phyloP scores from a whole-genome alignment of 306 rosid genomes.

The Vicia faba region DNA sequence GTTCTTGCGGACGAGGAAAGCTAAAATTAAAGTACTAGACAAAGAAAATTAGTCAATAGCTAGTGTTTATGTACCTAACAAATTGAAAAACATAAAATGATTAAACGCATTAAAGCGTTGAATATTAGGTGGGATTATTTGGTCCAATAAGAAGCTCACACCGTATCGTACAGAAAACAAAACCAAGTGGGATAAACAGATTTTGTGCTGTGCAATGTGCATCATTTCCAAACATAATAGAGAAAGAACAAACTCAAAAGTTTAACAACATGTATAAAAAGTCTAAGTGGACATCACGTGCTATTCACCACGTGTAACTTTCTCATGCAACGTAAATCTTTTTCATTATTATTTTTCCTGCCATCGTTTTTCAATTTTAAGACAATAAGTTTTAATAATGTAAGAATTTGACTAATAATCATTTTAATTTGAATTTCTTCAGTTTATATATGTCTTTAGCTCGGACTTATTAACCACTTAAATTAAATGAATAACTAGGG shows the following conservation, averaged over 20 bases:
- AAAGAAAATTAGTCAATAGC: neutral
- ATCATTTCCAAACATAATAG: neutral
- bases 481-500: too few species aligned
- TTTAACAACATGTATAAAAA: neutral
- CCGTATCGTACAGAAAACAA: constrained; percentile 30
- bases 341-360: too few species aligned
- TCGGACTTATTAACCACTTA: too few species aligned
- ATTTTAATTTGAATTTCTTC: too few species aligned
- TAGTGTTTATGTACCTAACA: constrained; percentile 40
- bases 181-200: constrained; percentile 33
- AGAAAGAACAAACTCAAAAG: neutral
- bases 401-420: too few species aligned
- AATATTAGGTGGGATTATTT: constrained; percentile 21
- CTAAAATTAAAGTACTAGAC: too few species aligned
- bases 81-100: constrained; percentile 5
- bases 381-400: too few species aligned
- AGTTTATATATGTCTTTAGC: too few species aligned
- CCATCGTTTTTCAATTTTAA: too few species aligned
- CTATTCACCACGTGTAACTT: constrained; percentile 27
- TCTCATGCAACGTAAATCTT: neutral
- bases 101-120: constrained; percentile 26
- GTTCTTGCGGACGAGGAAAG: neutral
- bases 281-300: constrained; percentile 37
- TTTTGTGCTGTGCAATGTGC: constrained; percentile 34
- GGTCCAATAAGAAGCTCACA: constrained; percentile 45